Evolutionary conservation across 495 filamentous ascomycete species (phyloP), one percentile per base, ranked within the genome.

Genomic region (Rhizodiscina lignyota): DNA sequence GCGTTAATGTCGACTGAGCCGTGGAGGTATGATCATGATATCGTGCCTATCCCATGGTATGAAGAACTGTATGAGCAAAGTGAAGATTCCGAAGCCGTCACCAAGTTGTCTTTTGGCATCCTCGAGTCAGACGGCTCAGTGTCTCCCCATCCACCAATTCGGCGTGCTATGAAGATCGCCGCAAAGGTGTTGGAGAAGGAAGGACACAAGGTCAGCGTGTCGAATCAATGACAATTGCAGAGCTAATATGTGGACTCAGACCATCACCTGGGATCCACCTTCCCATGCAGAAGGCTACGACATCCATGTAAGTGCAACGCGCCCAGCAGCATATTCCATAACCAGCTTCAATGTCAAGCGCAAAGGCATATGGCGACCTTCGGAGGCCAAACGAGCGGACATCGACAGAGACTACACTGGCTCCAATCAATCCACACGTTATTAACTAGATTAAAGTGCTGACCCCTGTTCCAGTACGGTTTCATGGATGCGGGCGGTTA

Each of bases 21-120:
- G 8, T 81, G 76, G 76, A 53, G 68, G 5, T 59, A 69, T 44
- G 76, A 81, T 54, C 76, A 76, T 0, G 50, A 72, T 13, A 67
- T 66, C 1, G 39, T 66, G 27, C 66, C 75, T 37, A 40, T 81
- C 3, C 76, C 76, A 4, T 81, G 74, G 76, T 59, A 74, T 30
- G 56, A 66, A 21, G 58, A 66, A 6, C 40, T n/a, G n/a, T n/a
- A 65, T 29, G 62, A 63, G 26, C 43, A 67, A 13, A 61, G 54
- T 11, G 55, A 62, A 21, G 40, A 53, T 5, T 30, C 34, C n/a
- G n/a, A n/a, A n/a, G n/a, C n/a, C n/a, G n/a, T n/a, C n/a, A n/a
- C n/a, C n/a, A n/a, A n/a, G 30, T 54, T 78, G 18, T 47, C 60
- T 0, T 74, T 78, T 49, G 73, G 54, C 0, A 51, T 77, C 4